Conservation (phyloP, 306 rosid genomes). For the Cucurbita maxima region DNA sequence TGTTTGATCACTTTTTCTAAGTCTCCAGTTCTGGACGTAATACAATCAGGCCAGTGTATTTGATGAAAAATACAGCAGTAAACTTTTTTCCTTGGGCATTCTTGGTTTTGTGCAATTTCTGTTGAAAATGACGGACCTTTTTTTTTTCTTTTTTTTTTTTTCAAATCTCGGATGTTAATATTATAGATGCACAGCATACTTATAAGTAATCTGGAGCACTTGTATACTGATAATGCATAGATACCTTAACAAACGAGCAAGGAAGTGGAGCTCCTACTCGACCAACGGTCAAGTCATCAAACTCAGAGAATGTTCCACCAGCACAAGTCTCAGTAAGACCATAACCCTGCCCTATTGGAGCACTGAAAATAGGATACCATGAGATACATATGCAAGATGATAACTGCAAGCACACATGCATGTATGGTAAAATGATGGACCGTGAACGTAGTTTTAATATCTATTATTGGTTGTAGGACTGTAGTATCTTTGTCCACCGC, state of each 20-base stretch:
- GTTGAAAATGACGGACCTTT: neutral
- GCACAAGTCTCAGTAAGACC: constrained; percentile 98
- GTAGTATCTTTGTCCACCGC: neutral
- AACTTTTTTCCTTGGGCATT: neutral
- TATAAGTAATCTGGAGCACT: neutral
- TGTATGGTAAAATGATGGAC: neutral
- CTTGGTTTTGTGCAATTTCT: neutral
- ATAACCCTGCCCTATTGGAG: constrained; percentile 92
- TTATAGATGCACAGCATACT: neutral
- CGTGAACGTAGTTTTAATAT: neutral
- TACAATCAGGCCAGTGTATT: neutral
- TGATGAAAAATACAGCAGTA: neutral
- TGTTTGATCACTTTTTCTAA: neutral
- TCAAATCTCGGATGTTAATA: neutral
- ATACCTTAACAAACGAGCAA: constrained; percentile 76
- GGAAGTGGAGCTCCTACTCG: constrained; percentile 99
- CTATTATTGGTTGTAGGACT: neutral
- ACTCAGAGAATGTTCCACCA: constrained; percentile 84
- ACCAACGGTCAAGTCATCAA: constrained; percentile 75
- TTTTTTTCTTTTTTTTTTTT: neutral
- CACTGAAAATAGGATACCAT: constrained; percentile 38
- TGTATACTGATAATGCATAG: neutral
- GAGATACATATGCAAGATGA: neutral
- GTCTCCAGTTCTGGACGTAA: neutral
- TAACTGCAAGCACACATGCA: neutral